phyloP scores from a whole-genome alignment of 176 grass and related monocot genomes.

The Leersia perrieri region DNA sequence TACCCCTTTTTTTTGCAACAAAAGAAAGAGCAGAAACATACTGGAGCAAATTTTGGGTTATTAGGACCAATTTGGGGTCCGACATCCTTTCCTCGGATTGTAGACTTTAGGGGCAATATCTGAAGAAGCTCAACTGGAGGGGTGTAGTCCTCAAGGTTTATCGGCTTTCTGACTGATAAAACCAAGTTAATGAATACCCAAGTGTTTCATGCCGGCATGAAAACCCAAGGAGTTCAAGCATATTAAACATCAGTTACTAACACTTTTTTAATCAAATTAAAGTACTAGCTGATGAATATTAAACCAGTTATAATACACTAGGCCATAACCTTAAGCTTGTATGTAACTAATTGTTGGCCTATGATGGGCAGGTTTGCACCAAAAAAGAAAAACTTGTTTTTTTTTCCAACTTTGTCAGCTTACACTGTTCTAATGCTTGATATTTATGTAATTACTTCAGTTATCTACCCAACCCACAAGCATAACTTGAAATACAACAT shows the following conservation, averaged over 20 bases:
- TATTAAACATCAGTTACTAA: background rate
- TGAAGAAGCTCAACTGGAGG: slow-evolving; percentile 86
- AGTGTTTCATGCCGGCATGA: background rate
- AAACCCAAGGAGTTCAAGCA: slow-evolving; percentile 6
- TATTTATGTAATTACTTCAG: background rate
- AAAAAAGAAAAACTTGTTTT: background rate
- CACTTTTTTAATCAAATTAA: background rate
- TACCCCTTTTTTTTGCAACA: background rate
- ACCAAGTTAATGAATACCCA: background rate
- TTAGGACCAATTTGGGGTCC: slow-evolving; percentile 85
- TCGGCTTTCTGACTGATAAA: slow-evolving; percentile 70
- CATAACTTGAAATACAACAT: background rate
- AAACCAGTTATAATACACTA: background rate
- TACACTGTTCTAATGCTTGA: background rate
- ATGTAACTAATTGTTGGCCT: background rate
- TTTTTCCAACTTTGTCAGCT: background rate
- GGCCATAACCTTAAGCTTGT: background rate
- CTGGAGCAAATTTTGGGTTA: slow-evolving; percentile 73
- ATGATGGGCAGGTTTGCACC: background rate
- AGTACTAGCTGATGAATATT: background rate
- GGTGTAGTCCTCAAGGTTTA: slow-evolving; percentile 76
- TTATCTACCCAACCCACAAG: background rate
- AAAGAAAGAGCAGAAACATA: slow-evolving; percentile 38
- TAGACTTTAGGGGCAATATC: slow-evolving; percentile 86
- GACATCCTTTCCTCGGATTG: slow-evolving; percentile 71